A percentile compares a stretch with the other conserved stretches of the same genome.
Evolutionary conservation across 2,329 filamentous ascomycete genomes (phyloP).

Genomic region (Thyridium curvatum): DNA sequence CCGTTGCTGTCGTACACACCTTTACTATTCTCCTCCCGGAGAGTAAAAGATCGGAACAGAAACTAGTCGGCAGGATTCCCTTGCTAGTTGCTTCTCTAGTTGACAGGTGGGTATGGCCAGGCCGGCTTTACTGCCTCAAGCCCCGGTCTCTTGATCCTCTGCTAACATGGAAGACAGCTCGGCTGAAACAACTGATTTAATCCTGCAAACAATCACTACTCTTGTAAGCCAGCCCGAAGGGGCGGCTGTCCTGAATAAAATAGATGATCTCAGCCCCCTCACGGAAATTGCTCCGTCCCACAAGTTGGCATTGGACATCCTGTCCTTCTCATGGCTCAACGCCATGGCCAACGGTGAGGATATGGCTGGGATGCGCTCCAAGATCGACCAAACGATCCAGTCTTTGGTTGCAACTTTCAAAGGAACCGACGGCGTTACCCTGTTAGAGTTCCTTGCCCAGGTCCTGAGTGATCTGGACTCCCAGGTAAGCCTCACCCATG

Average conservation of each 20-base stretch:
- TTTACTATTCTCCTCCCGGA: slow-evolving; percentile 53
- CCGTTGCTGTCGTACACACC: slow-evolving; percentile 55
- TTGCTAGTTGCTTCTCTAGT: slow-evolving; percentile 46
- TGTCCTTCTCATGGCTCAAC: slow-evolving; percentile 52
- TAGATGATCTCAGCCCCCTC: slow-evolving; percentile 48
- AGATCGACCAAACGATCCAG: slow-evolving; percentile 41
- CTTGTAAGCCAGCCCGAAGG: slow-evolving; percentile 48
- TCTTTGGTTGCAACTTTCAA: slow-evolving; percentile 46
- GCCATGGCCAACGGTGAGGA: slow-evolving; percentile 26
- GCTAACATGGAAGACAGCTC: slow-evolving; percentile 37
- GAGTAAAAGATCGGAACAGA: slow-evolving; percentile 32
- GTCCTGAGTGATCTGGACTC: slow-evolving; percentile 43
- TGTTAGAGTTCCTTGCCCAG: slow-evolving; percentile 49
- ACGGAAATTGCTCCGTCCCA: slow-evolving; percentile 51
- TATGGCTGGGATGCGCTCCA: slow-evolving; percentile 20
- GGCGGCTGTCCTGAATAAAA: slow-evolving; percentile 36
- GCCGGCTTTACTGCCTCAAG: no score
- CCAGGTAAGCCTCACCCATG: slow-evolving; percentile 28
- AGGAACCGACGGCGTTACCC: slow-evolving; percentile 53
- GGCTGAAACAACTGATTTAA: slow-evolving; percentile 41
- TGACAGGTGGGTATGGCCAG: slow-evolving; percentile 37
- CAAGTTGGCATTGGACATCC: slow-evolving; percentile 46
- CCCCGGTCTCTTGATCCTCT: no score
- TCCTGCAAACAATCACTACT: slow-evolving; percentile 51
- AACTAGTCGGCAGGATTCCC: slow-evolving; percentile 46